A percentile compares a stretch with the other conserved stretches of the same genome.
Evolutionary conservation across 2,329 filamentous ascomycete species (phyloP).

Genomic region (Talaromyces sp.): DNA sequence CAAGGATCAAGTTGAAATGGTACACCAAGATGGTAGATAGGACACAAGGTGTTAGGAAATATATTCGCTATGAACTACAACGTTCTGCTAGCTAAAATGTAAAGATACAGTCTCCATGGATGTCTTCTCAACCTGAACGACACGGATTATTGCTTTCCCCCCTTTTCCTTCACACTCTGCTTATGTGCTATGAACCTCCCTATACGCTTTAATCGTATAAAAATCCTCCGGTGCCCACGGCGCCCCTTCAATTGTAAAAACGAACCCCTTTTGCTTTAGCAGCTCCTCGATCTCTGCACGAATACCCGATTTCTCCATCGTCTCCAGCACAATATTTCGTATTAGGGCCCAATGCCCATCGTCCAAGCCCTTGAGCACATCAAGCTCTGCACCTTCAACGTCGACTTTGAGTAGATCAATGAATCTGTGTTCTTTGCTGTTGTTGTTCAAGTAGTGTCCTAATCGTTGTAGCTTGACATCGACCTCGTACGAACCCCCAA

Average conservation of each 20-base stretch:
- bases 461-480: not conserved
- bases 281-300: not conserved
- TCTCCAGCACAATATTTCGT: not conserved
- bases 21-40: too few species aligned
- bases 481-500: not conserved
- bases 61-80: too few species aligned
- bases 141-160: too few species aligned
- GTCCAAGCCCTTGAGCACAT: not conserved
- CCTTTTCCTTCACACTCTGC: not conserved
- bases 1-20: too few species aligned
- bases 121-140: too few species aligned
- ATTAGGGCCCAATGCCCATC: not conserved
- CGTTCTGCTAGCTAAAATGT: not conserved
- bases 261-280: not conserved
- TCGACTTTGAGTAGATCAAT: conserved; percentile 11
- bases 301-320: not conserved
- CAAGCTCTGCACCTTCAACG: conserved; percentile 3
- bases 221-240: not conserved
- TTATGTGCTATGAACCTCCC: not conserved
- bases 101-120: too few species aligned
- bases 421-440: not conserved
- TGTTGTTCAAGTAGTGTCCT: not conserved
- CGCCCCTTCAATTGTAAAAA: not conserved
- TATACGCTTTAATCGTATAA: not conserved
- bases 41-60: too few species aligned